These are phyloP conservation scores for Cynara cardunculus DNA, from an alignment of 129 eudicot species.

Conservation along the genomic window DNA sequence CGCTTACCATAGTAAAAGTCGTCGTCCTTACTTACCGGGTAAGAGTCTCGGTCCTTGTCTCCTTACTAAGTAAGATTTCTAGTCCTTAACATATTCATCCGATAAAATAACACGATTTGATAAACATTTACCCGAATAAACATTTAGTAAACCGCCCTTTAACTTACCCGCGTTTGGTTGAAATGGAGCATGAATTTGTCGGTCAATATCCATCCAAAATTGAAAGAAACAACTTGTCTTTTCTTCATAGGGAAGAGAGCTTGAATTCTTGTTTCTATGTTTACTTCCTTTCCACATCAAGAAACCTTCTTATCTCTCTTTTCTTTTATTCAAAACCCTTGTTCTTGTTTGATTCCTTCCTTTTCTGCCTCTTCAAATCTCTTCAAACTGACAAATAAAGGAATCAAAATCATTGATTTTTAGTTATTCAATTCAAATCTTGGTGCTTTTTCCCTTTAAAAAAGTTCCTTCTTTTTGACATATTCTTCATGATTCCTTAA, in stretches of 20 bases:
- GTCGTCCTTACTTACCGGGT: no score
- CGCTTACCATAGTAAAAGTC: no score
- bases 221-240: background rate
- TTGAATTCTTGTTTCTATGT: slow-evolving; percentile 5
- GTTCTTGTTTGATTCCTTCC: slow-evolving; percentile 11
- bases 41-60: no score
- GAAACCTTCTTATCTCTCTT: slow-evolving; percentile 20
- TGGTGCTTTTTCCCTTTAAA: slow-evolving; percentile 12
- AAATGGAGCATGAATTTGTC: background rate
- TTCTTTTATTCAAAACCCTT: background rate
- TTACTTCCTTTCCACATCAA: slow-evolving; percentile 25
- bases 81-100: no score
- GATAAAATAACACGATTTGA: no score
- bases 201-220: background rate
- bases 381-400: background rate
- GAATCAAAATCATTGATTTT: slow-evolving; percentile 18
- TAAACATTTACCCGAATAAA: no score
- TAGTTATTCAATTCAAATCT: background rate
- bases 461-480: slow-evolving; percentile 7
- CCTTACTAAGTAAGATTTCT: no score
- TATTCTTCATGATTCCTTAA: background rate
- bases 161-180: no score
- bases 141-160: no score
- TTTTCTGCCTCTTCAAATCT: slow-evolving; percentile 1
- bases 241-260: background rate